phyloP scores from a whole-genome alignment of 495 filamentous ascomycete species.

The Penicillium macrosclerotiorum region DNA sequence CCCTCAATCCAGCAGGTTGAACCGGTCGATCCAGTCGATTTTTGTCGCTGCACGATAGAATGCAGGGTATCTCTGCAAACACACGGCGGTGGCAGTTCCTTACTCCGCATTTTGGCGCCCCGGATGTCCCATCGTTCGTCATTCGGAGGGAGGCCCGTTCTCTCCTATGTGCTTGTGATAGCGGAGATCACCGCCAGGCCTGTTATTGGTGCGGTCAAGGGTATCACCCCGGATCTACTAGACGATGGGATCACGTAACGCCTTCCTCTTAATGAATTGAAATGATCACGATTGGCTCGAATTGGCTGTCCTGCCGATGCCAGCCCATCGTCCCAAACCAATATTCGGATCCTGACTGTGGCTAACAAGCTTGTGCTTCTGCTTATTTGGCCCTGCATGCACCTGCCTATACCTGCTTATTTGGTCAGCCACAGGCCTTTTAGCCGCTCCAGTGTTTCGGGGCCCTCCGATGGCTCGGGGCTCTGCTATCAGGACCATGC shows the following conservation, averaged over 20 bases:
- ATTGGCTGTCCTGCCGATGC: too few relatives aligned
- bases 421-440: not conserved
- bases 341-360: too few relatives aligned
- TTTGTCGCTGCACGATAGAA: not conserved
- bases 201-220: constrained; percentile 14
- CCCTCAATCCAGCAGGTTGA: constrained; percentile 12
- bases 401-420: not conserved
- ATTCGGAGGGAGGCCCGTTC: not conserved
- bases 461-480: not conserved
- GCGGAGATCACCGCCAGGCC: constrained; percentile 18
- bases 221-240: constrained; percentile 12
- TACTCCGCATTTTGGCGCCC: constrained; percentile 1
- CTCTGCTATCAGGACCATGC: not conserved
- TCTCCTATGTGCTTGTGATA: not conserved
- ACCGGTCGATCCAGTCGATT: constrained; percentile 5
- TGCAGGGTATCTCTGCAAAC: not conserved
- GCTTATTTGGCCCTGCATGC: not conserved
- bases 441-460: not conserved
- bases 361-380: not conserved
- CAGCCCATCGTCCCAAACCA: too few relatives aligned
- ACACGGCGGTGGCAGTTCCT: not conserved
- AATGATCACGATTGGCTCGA: too few relatives aligned
- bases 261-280: too few relatives aligned
- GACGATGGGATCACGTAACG: not conserved
- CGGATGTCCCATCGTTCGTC: not conserved